Conservation (phyloP, 1,139 yeast species). For the Candida labiduridarum region DNA sequence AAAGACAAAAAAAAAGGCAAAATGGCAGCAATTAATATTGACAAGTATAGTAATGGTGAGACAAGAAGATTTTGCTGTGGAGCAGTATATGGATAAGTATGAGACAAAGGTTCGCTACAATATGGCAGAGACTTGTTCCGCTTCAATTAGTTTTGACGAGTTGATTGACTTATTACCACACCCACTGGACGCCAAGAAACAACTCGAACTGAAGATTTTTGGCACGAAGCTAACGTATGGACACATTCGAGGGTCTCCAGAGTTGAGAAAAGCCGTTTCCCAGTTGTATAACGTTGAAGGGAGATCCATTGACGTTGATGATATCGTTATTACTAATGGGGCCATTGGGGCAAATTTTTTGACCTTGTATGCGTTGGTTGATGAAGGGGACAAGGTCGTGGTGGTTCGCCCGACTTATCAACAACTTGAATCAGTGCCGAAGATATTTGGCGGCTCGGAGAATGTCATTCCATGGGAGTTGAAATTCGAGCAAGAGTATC, state of each 20-base stretch:
- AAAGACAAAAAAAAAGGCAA: background rate
- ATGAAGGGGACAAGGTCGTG: constrained; percentile 51
- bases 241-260: constrained; percentile 48
- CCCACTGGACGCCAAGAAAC: constrained; percentile 8
- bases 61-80: constrained; percentile 54
- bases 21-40: background rate
- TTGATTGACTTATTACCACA: constrained; percentile 32
- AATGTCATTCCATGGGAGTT: constrained; percentile 39
- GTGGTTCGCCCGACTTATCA: constrained; percentile 57
- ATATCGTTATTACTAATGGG: constrained; percentile 55
- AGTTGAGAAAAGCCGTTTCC: constrained; percentile 38
- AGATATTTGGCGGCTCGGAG: constrained; percentile 44
- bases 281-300: constrained; percentile 33
- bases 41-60: constrained; percentile 12
- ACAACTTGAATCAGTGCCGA: constrained; percentile 53
- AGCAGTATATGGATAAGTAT: constrained; percentile 57
- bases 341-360: constrained; percentile 62
- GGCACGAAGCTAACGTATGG: constrained; percentile 46
- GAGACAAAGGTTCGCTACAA: constrained; percentile 44
- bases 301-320: constrained; percentile 23
- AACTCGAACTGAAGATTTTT: constrained; percentile 14
- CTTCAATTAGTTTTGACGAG: constrained; percentile 45
- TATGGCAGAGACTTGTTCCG: constrained; percentile 59
- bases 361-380: constrained; percentile 47
- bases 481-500: constrained; percentile 32